Conservation (phyloP, 768 basidiomycete genomes). For the Leucosporidium creatinivorum region DNA sequence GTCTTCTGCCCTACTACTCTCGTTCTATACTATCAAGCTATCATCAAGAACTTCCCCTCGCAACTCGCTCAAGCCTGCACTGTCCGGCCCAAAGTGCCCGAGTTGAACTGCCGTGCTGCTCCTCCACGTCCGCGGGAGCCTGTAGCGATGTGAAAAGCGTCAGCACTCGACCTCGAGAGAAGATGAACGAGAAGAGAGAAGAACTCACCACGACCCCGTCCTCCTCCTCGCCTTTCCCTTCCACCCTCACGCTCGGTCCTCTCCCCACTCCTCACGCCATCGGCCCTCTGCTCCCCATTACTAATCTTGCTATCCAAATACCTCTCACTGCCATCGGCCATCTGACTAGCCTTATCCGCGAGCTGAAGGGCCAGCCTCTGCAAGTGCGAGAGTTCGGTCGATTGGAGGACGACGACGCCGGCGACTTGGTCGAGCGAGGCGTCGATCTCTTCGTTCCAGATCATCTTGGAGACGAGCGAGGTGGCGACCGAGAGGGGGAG, state of each 20-base stretch:
- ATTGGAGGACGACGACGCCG: slow-evolving; percentile 82
- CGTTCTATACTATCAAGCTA: no score
- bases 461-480: slow-evolving; percentile 94
- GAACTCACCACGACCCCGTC: slow-evolving; percentile 4
- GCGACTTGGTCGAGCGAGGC: slow-evolving; percentile 89
- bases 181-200: neutral
- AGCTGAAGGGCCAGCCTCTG: slow-evolving; percentile 85
- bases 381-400: slow-evolving; percentile 69
- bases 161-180: neutral
- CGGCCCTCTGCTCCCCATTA: slow-evolving; percentile 23
- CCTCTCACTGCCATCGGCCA: slow-evolving; percentile 88
- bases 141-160: neutral
- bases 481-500: slow-evolving; percentile 72
- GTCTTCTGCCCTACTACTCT: no score
- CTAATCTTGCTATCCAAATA: slow-evolving; percentile 29
- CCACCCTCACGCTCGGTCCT: slow-evolving; percentile 8
- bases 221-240: slow-evolving; percentile 13
- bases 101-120: slow-evolving; percentile 23
- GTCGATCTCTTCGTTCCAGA: slow-evolving; percentile 90
- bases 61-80: slow-evolving; percentile 18
- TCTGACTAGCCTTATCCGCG: slow-evolving; percentile 72
- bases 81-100: slow-evolving; percentile 25
- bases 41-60: neutral
- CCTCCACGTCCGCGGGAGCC: slow-evolving; percentile 13
- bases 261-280: slow-evolving; percentile 18